Evolutionary conservation across 1,139 yeast species (phyloP).

Genomic region (Blastobotrys indianensis): DNA sequence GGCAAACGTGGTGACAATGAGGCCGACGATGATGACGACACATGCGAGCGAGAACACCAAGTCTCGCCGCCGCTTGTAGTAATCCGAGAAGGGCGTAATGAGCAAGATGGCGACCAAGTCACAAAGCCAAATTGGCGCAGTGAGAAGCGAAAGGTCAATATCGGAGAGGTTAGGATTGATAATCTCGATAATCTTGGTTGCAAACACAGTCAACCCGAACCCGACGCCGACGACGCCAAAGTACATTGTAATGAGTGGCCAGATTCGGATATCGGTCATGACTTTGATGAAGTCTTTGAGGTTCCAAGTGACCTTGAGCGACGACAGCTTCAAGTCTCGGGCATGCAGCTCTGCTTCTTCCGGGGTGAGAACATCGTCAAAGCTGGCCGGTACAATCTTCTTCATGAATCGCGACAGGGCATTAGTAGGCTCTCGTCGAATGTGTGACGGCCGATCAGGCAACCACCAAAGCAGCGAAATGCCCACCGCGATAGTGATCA

Average conservation of each 20-base stretch:
- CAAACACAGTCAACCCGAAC: conserved; percentile 77
- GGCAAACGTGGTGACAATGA: conserved; percentile 73
- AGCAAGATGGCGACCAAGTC: conserved; percentile 73
- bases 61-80: conserved; percentile 52
- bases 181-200: conserved; percentile 68
- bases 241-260: conserved; percentile 84
- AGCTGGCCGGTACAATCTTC: conserved; percentile 5
- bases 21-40: conserved; percentile 62
- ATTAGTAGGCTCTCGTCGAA: conserved; percentile 3
- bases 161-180: conserved; percentile 60
- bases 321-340: conserved; percentile 54
- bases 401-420: conserved; percentile 2
- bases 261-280: conserved; percentile 57
- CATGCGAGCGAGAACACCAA: conserved; percentile 57
- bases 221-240: conserved; percentile 92
- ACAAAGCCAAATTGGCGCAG: conserved; percentile 88
- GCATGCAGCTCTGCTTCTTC: conserved; percentile 54
- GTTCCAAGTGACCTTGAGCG: conserved; percentile 49
- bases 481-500: conserved; percentile 63
- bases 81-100: conserved; percentile 77
- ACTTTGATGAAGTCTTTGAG: conserved; percentile 54
- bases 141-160: conserved; percentile 64
- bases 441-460: conserved; percentile 56
- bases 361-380: conserved; percentile 42
- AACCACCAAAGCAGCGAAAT: conserved; percentile 72